Percentiles rank a stretch among this genome's conserved stretches.
These are phyloP conservation scores for Eutrema salsugineum DNA, from an alignment of 441 rosid species.

Conservation along the genomic window DNA sequence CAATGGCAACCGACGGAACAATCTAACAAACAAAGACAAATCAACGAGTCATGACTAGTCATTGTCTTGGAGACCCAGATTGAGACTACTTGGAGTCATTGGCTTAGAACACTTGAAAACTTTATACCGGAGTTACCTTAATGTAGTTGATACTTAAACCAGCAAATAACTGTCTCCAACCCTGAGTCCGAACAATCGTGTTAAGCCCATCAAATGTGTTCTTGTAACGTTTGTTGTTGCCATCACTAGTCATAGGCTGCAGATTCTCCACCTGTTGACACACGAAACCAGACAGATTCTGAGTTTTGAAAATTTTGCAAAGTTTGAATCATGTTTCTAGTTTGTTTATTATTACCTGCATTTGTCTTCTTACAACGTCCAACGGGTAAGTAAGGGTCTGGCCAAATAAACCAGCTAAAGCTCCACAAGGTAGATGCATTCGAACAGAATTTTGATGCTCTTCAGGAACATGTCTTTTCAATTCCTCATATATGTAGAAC, in stretches of 20 bases:
- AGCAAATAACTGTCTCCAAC: conserved; percentile 93
- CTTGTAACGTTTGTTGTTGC: conserved; percentile 55
- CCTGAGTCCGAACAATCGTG: conserved; percentile 66
- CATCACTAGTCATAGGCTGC: conserved; percentile 48
- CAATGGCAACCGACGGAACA: conserved; percentile 96
- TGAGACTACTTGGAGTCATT: neutral
- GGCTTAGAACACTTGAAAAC: neutral
- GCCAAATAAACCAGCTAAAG: conserved; percentile 88
- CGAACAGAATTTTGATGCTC: conserved; percentile 81
- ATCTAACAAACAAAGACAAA: conserved; percentile 40
- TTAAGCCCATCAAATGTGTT: conserved; percentile 73
- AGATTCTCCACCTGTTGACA: conserved; percentile 69
- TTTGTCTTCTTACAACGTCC: conserved; percentile 96
- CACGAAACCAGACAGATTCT: neutral
- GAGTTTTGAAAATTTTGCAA: neutral
- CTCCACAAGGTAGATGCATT: conserved; percentile 95
- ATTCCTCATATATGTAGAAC: conserved; percentile 85
- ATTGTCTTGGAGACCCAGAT: neutral
- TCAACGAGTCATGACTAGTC: neutral
- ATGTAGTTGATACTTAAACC: conserved; percentile 94
- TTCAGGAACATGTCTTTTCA: conserved; percentile 87
- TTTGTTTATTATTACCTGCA: conserved; percentile 64
- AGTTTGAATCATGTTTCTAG: neutral
- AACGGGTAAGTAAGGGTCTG: conserved; percentile 93
- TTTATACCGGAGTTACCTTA: conserved; percentile 46